phyloP scores from a whole-genome alignment of 805 yeast genomes.

The Metschnikowia amazonensis region DNA sequence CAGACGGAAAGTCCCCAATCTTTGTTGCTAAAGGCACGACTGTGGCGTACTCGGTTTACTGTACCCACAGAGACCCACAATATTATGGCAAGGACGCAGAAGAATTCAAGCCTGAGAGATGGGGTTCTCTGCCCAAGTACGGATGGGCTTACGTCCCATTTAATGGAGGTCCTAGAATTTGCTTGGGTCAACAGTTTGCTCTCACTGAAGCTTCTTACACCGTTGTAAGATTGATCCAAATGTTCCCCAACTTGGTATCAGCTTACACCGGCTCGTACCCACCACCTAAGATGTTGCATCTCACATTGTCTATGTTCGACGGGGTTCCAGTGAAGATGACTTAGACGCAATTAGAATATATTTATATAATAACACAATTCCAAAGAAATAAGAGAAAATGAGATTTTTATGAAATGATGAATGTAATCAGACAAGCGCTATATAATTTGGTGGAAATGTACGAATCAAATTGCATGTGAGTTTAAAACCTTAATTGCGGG shows the following conservation, averaged over 20 bases:
- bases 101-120: constrained; percentile 37
- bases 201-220: constrained; percentile 49
- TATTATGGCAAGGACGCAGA: constrained; percentile 34
- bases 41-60: constrained; percentile 16
- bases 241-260: constrained; percentile 24
- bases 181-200: constrained; percentile 56
- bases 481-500: no score
- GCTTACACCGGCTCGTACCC: constrained; percentile 16
- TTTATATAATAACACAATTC: neutral
- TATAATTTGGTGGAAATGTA: no score
- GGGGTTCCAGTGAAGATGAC: constrained; percentile 20
- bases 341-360: neutral
- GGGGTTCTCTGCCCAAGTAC: constrained; percentile 29
- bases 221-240: constrained; percentile 34
- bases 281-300: constrained; percentile 21
- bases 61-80: constrained; percentile 21
- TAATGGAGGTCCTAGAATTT: constrained; percentile 55
- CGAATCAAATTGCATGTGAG: no score
- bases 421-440: no score
- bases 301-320: constrained; percentile 24
- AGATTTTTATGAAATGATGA: no score
- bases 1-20: constrained; percentile 20
- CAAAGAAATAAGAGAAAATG: no score
- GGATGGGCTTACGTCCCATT: constrained; percentile 52
- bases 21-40: constrained; percentile 20